A percentile compares a stretch with the other conserved stretches of the same genome.
phyloP scores from a whole-genome alignment of 2,329 filamentous ascomycete genomes.

The Colletotrichum destructivum region DNA sequence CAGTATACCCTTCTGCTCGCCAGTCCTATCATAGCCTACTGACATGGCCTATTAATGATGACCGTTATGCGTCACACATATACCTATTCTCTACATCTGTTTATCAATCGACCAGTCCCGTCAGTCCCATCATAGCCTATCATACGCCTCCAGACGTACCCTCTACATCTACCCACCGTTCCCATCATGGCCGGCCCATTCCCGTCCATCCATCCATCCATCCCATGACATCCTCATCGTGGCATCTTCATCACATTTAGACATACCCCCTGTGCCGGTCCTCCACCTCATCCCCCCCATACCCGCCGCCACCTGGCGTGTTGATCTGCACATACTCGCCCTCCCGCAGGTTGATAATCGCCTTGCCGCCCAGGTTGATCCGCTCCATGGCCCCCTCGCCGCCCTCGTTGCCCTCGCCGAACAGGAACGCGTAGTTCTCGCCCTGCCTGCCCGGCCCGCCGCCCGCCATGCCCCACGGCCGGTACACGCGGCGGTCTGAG shows the following conservation, averaged over 20 bases:
- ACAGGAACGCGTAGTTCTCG: conserved; percentile 49
- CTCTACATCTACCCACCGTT: too few species aligned
- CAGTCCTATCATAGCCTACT: too few species aligned
- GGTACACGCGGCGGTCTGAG: conserved; percentile 53
- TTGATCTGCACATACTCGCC: conserved; percentile 55
- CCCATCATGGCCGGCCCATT: too few species aligned
- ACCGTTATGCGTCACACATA: too few species aligned
- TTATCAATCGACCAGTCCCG: too few species aligned
- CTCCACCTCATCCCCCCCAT: conserved; percentile 35
- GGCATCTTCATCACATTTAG: neutral
- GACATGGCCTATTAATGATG: too few species aligned
- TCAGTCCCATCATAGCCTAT: too few species aligned
- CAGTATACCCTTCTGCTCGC: too few species aligned
- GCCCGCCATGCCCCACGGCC: conserved; percentile 54
- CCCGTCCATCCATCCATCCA: too few species aligned
- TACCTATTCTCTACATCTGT: too few species aligned
- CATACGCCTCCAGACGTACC: too few species aligned
- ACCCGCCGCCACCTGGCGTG: conserved; percentile 54
- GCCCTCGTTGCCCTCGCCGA: conserved; percentile 46
- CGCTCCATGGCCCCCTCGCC: conserved; percentile 44
- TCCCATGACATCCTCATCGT: neutral
- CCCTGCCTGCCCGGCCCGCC: conserved; percentile 48
- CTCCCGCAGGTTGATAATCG: conserved; percentile 49
- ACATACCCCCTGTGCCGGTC: conserved; percentile 38
- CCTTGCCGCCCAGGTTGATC: conserved; percentile 52